Base-by-base conservation (phyloP, 2,329 filamentous ascomycete species). In the Myriosclerotinia duriaeana region DNA sequence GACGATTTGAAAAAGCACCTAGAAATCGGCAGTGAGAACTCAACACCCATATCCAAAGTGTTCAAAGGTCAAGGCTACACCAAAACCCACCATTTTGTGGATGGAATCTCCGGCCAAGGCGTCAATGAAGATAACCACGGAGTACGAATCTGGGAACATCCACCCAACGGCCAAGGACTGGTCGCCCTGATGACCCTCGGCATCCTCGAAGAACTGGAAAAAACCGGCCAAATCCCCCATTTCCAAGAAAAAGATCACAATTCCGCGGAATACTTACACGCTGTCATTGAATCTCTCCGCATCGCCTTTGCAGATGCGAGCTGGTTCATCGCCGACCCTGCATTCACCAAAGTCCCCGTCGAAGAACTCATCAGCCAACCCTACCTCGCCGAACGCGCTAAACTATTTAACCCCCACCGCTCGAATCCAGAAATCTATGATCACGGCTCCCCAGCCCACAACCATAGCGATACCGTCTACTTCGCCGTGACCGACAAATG, bases 161-260 rank as follows among this genome's bases (percentile, higher is more conserved):
- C 94, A 46, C 95, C 95, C 11, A 98, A 98, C 74, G 93, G 95
- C 0, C 95, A 98, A 78, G 95, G 95, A 1, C 93, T 98, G 70
- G 91, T 98, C 2, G 95, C 95, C 0, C 81, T 98, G 42, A 97
- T 98, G 89, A 91, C 95, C 0, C 82, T 99, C 0, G 95, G 95
- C 1, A 96, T 98, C 71, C 82, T 99, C 59, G 89, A 97, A 76
- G 88, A 93, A 75, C 84, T 98, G 1, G 92, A 97, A 78, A 86
- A 87, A 67, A 81, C 84, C 20, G 89, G 89, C 50, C 87, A 87
- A 73, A 92, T 98, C 67, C 87, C 89, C 0, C 84, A 81, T 0
- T 97, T 95, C 78, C 79, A 77, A 0, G 78, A 84, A 1, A 79
- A 83, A 2, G 89, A 97, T 73, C 92, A 97, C 81, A 98, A 98